Percentiles rank a stretch among this genome's conserved stretches.
These are phyloP conservation scores for Aspergillus luchuensis DNA, from an alignment of 2,329 filamentous ascomycete genomes.

Conservation along the genomic window DNA sequence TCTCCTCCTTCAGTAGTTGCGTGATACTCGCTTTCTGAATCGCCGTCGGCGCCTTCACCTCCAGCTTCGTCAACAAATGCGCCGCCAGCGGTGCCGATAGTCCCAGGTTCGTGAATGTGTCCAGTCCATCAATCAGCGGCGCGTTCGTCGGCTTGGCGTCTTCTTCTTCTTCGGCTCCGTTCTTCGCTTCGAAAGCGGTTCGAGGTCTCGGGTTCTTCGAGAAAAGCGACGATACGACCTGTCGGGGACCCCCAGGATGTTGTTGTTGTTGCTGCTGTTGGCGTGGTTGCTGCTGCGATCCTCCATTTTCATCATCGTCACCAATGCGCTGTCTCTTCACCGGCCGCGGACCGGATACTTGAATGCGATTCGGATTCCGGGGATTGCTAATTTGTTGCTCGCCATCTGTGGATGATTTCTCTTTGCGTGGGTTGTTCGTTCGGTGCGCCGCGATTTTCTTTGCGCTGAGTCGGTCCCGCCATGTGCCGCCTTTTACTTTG, in stretches of 20 bases:
- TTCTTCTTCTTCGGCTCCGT: conserved; percentile 35
- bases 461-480: conserved; percentile 83
- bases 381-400: conserved; percentile 17
- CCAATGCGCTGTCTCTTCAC: conserved; percentile 41
- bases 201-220: conserved; percentile 80
- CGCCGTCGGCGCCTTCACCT: conserved; percentile 85
- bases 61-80: conserved; percentile 81
- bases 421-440: conserved; percentile 42
- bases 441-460: conserved; percentile 66
- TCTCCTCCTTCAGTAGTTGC: conserved; percentile 75
- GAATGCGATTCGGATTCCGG: conserved; percentile 40
- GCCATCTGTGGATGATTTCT: conserved; percentile 15
- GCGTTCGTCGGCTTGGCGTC: conserved; percentile 78
- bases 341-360: conserved; percentile 35
- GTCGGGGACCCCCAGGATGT: conserved; percentile 50
- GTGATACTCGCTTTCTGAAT: conserved; percentile 90
- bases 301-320: conserved; percentile 31
- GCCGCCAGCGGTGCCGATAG: conserved; percentile 77
- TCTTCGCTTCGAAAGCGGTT: conserved; percentile 50
- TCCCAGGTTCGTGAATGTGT: conserved; percentile 83
- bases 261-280: conserved; percentile 34
- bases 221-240: conserved; percentile 88
- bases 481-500: conserved; percentile 83
- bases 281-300: conserved; percentile 9
- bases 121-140: conserved; percentile 77